Percentiles rank a stretch among this genome's conserved stretches.
phyloP scores from a whole-genome alignment of 495 filamentous ascomycete genomes.

The Penicillium ucsense region DNA sequence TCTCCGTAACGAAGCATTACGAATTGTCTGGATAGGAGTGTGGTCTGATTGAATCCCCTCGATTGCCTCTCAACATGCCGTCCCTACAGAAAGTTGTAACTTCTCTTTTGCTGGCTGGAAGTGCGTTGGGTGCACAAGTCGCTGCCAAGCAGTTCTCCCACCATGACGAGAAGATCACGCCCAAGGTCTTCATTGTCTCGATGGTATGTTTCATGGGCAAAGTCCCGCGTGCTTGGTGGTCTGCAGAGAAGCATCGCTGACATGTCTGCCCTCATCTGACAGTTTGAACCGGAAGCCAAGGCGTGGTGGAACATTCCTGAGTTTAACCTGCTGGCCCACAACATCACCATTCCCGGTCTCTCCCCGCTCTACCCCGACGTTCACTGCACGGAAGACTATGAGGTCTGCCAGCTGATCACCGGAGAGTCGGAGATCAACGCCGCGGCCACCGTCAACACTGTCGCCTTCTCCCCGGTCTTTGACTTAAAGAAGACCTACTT shows the following conservation, averaged over 20 bases:
- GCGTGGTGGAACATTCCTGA: conserved; percentile 56
- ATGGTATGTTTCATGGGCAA: conserved; percentile 39
- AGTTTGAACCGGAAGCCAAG: conserved; percentile 60
- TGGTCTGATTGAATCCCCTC: neutral
- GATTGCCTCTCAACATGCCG: conserved; percentile 4
- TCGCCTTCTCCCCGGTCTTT: conserved; percentile 52
- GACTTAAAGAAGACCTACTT: conserved; percentile 61
- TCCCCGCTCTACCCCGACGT: conserved; percentile 55
- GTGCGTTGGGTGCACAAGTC: conserved; percentile 4
- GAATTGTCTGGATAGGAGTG: neutral
- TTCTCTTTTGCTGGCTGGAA: conserved; percentile 10
- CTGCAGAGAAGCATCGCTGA: neutral
- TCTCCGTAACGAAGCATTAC: too few species aligned
- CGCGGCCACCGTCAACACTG: conserved; percentile 48
- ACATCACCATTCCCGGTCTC: conserved; percentile 57
- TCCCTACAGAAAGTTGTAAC: conserved; percentile 5
- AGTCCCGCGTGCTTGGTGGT: neutral
- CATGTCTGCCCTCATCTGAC: neutral
- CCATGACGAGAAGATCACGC: conserved; percentile 32
- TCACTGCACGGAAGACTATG: conserved; percentile 49
- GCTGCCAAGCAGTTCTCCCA: neutral
- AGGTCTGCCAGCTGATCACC: conserved; percentile 53
- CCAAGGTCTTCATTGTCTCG: conserved; percentile 61
- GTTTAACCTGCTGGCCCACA: conserved; percentile 51
- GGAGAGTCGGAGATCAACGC: conserved; percentile 65